These are phyloP conservation scores for Phoma sp. DNA, from an alignment of 2,329 filamentous ascomycete species.

Conservation along the genomic window DNA sequence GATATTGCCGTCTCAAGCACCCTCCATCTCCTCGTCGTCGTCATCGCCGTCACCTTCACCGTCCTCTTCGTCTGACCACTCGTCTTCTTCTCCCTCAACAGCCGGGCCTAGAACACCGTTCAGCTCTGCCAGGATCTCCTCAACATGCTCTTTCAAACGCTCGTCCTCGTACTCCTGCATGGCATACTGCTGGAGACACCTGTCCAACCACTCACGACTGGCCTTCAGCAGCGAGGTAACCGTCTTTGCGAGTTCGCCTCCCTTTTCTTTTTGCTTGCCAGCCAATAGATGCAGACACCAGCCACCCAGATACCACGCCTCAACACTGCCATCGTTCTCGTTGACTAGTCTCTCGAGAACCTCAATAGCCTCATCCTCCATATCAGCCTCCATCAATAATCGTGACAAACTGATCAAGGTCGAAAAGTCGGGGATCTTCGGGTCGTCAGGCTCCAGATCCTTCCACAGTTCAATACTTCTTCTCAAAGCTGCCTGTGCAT, in stretches of 20 bases:
- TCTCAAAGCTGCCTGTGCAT: constrained; percentile 78
- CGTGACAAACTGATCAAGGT: constrained; percentile 82
- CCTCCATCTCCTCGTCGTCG: constrained; percentile 49
- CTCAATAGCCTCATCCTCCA: constrained; percentile 83
- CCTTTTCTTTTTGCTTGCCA: constrained; percentile 65
- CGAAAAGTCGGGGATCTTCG: constrained; percentile 81
- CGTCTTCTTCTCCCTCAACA: constrained; percentile 51
- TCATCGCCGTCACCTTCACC: constrained; percentile 38
- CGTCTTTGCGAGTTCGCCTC: constrained; percentile 55
- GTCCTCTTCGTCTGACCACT: constrained; percentile 47
- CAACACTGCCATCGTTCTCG: constrained; percentile 93
- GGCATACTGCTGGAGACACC: constrained; percentile 79
- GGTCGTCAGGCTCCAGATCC: constrained; percentile 74
- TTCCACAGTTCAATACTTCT: constrained; percentile 85
- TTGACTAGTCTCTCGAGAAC: constrained; percentile 82
- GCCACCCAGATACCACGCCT: constrained; percentile 95
- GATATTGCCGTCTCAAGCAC: constrained; percentile 36
- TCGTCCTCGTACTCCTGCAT: constrained; percentile 85
- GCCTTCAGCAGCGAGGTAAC: constrained; percentile 68
- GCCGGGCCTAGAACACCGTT: constrained; percentile 53
- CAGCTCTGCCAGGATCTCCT: constrained; percentile 67
- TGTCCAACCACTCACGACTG: constrained; percentile 81
- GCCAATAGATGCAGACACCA: constrained; percentile 87
- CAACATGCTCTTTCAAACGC: constrained; percentile 74
- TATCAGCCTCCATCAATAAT: constrained; percentile 85